These are phyloP conservation scores for Ganoderma leucocontextum DNA, from an alignment of 1,284 basidiomycete genomes.

Conservation along the genomic window DNA sequence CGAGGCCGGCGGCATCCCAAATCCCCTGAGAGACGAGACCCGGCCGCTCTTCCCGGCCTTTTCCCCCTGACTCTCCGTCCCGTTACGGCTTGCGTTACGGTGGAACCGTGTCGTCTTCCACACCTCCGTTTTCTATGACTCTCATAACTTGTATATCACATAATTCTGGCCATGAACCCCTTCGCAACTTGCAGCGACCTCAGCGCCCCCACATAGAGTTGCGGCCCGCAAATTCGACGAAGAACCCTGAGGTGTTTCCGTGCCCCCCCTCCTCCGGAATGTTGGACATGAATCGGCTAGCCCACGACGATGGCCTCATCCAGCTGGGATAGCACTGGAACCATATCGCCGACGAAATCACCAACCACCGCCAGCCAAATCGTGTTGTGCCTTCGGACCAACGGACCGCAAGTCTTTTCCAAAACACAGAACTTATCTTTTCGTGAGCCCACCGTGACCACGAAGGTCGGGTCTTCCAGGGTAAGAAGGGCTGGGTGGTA, in stretches of 20 bases:
- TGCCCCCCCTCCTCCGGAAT: neutral
- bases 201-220: neutral
- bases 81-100: neutral
- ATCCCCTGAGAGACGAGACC: neutral
- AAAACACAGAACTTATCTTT: neutral
- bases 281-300: neutral
- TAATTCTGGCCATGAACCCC: neutral
- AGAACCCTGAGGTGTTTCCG: neutral
- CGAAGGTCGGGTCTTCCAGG: neutral
- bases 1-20: neutral
- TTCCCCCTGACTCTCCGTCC: neutral
- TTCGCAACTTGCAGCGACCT: neutral
- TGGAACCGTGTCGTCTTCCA: neutral
- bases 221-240: conserved; percentile 1
- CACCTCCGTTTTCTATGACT: neutral
- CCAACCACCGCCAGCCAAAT: neutral
- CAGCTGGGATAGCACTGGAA: neutral
- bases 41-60: neutral
- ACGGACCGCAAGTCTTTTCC: neutral
- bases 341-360: neutral
- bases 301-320: neutral
- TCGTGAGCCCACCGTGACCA: neutral
- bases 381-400: neutral
- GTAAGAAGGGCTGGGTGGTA: neutral
- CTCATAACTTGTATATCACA: neutral